These are phyloP conservation scores for Endogone sp. DNA, from an alignment of 192 early-diverging fungal species.

Conservation along the genomic window DNA sequence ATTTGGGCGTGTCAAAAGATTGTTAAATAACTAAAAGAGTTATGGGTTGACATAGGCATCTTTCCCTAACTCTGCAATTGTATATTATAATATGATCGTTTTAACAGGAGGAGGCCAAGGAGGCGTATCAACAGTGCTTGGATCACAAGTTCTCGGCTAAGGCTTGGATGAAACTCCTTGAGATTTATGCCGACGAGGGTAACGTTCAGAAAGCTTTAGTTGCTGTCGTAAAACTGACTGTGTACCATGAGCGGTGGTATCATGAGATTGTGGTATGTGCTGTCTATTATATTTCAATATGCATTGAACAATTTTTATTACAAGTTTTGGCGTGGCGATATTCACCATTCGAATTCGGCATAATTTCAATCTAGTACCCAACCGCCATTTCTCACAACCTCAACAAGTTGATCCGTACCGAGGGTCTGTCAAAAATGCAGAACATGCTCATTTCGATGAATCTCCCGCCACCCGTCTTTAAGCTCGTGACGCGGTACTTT, in stretches of 20 bases:
- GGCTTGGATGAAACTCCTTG: constrained; percentile 83
- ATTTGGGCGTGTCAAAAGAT: neutral
- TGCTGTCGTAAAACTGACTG: constrained; percentile 78
- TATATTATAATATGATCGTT: constrained; percentile 1
- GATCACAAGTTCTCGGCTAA: constrained; percentile 91
- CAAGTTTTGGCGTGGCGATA: neutral
- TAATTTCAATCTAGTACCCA: constrained; percentile 61
- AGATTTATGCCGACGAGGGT: constrained; percentile 74
- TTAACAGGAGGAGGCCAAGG: constrained; percentile 78
- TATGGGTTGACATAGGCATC: neutral
- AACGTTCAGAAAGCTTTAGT: constrained; percentile 77
- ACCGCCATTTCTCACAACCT: constrained; percentile 79
- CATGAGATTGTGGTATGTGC: constrained; percentile 76
- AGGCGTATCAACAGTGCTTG: constrained; percentile 83
- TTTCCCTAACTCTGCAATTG: neutral
- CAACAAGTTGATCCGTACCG: constrained; percentile 79
- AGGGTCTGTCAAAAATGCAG: constrained; percentile 91
- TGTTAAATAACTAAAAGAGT: neutral
- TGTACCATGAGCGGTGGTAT: constrained; percentile 88
- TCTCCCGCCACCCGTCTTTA: constrained; percentile 71
- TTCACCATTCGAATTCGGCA: neutral
- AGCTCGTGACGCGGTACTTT: constrained; percentile 70
- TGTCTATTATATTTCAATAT: neutral
- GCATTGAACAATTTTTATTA: constrained; percentile 2
- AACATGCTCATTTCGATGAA: constrained; percentile 89